Evolutionary conservation across 306 rosid species (phyloP).

Genomic region (Spatholobus suberectus): DNA sequence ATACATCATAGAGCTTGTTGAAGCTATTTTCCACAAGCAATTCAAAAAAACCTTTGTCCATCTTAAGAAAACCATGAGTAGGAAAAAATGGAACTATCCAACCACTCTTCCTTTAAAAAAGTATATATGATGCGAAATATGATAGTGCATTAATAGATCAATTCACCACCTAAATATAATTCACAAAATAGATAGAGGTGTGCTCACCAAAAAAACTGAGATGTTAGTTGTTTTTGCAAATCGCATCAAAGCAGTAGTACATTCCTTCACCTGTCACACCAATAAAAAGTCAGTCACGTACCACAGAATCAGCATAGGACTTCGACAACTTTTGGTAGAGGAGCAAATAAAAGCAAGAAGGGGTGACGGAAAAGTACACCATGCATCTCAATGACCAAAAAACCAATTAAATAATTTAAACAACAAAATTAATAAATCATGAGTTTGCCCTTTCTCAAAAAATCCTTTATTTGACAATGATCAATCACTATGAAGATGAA

Average conservation of each 20-base stretch:
- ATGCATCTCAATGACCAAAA: slow-evolving; percentile 17
- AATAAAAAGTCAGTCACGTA: slow-evolving; percentile 43
- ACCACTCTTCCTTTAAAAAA: neutral
- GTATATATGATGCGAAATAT: slow-evolving; percentile 15
- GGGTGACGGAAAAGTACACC: neutral
- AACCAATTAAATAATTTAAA: slow-evolving; percentile 28
- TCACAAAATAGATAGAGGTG: neutral
- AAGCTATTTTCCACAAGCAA: neutral
- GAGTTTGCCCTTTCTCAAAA: neutral
- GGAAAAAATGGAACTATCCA: slow-evolving; percentile 25
- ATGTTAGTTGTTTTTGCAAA: slow-evolving; percentile 83
- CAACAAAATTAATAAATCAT: neutral
- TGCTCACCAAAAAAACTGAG: slow-evolving; percentile 81
- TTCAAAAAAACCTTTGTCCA: neutral
- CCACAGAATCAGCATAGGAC: slow-evolving; percentile 25
- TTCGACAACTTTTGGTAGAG: slow-evolving; percentile 17
- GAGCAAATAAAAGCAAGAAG: slow-evolving; percentile 32
- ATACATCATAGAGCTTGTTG: neutral
- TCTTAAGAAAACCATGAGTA: neutral
- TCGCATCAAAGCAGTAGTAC: slow-evolving; percentile 82
- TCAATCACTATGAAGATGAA: neutral
- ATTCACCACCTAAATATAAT: neutral
- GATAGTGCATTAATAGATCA: neutral
- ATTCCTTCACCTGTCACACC: slow-evolving; percentile 84
- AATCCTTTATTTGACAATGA: slow-evolving; percentile 15